Evolutionary conservation across 495 filamentous ascomycete species (phyloP), one percentile per base, ranked within the genome.

Genomic region (Saxophila tyrrhenica): DNA sequence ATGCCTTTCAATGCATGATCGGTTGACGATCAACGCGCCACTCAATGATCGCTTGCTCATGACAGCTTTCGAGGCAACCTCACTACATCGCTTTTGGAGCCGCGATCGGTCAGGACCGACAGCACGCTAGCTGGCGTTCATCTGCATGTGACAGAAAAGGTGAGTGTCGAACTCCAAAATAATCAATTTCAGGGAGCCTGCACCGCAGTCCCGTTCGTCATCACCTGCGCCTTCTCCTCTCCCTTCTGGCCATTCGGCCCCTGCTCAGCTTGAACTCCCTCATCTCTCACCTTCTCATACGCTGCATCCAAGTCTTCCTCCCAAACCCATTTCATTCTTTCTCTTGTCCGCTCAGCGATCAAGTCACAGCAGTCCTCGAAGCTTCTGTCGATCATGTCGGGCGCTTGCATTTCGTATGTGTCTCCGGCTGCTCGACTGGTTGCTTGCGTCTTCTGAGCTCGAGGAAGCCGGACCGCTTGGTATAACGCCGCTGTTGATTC

Each of bases 391-490:
- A 58, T 38, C 63, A 72, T 64, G 19, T 64, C 63, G 13, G 58
- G 57, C 16, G 61, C 59, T 43, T 68, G 62, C 61, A 72, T 59
- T 43, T 70, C 65, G 45, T 71, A 72, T 1, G 70, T 60, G 17
- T 64, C 48, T 1, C 70, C 71, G 0, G 69, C 63, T 17, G 67
- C 62, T 2, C 69, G 59, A 24, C 65, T 62, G 7, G 67, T 70
- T 25, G 62, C 55, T 48, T 72, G 71, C 20, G 64, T 60, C 42
- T 67, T 66, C 54, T 70, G 65, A 9, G 70, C 67, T 23, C 71
- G 64, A 0, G 71, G 70, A 3, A 69, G 52, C 2, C 71, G 65
- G 1, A 72, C 68, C n/a, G 54, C 48, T 60, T 74, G 69, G 45
- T 74, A 73, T 1, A 74, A 60, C 13, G 57, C 39, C 51, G 67